Evolutionary conservation across 2,329 filamentous ascomycete genomes (phyloP).

Genomic region (Aureobasidium sp.): DNA sequence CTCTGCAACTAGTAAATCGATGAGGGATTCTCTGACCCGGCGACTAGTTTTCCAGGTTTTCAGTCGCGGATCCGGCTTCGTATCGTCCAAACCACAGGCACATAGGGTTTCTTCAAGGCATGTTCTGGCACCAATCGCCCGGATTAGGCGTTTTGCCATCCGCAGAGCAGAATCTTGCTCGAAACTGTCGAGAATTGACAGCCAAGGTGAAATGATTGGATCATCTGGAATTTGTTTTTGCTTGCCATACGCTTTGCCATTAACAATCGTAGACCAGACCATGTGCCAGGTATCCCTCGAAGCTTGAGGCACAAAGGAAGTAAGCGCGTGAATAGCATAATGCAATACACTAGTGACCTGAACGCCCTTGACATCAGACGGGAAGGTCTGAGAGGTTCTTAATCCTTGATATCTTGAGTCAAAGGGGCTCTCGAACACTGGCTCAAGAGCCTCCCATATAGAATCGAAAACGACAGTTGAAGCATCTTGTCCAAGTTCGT

Average conservation of each 20-base stretch:
- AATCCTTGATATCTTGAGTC: not conserved
- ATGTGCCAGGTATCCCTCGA: not conserved
- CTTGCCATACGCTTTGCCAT: conserved; percentile 14
- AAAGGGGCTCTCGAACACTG: conserved; percentile 11
- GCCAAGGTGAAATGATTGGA: not conserved
- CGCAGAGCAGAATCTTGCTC: conserved; percentile 35
- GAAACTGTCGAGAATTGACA: conserved; percentile 11
- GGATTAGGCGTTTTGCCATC: conserved; percentile 41
- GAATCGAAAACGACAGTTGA: conserved; percentile 3
- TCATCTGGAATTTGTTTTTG: not conserved
- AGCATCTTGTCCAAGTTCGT: not conserved
- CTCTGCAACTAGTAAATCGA: not conserved
- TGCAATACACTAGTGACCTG: not conserved
- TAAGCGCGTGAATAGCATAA: not conserved
- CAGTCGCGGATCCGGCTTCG: not conserved
- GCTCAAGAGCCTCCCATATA: conserved; percentile 9
- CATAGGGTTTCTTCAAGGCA: conserved; percentile 23
- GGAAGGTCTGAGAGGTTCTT: not conserved
- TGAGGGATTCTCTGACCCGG: not conserved
- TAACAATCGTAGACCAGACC: conserved; percentile 3
- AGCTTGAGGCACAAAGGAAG: conserved; percentile 1
- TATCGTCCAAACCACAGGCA: not conserved
- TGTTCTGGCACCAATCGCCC: conserved; percentile 41
- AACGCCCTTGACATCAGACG: not conserved
- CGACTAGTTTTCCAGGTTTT: conserved; percentile 6